phyloP scores from a whole-genome alignment of 1,284 basidiomycete species.

The Pseudozyma sp. region DNA sequence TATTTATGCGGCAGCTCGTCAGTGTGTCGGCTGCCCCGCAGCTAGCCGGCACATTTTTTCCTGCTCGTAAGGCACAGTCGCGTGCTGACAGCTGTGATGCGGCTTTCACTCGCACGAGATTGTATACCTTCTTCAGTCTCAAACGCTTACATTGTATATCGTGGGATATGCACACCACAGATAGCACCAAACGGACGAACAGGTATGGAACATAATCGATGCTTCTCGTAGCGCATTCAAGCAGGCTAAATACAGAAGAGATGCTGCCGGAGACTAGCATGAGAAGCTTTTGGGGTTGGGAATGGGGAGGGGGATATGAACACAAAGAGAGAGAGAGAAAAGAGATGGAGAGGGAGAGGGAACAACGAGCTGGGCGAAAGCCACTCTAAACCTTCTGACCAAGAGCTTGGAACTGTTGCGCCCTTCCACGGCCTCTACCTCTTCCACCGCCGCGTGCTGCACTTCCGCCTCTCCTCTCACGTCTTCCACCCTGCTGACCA shows the following conservation, averaged over 20 bases:
- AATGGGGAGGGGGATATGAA: slow-evolving; percentile 5
- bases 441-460: slow-evolving; percentile 60
- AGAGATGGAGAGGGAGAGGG: neutral
- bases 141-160: neutral
- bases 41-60: too few species aligned
- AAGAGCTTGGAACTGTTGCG: slow-evolving; percentile 62
- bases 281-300: slow-evolving; percentile 28
- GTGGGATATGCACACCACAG: neutral
- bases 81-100: neutral
- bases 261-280: neutral
- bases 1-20: slow-evolving; percentile 7
- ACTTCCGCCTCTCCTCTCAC: slow-evolving; percentile 60
- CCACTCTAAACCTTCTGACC: slow-evolving; percentile 56
- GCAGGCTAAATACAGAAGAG: slow-evolving; percentile 21
- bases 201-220: slow-evolving; percentile 4
- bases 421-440: slow-evolving; percentile 59
- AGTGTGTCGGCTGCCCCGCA: slow-evolving; percentile 1
- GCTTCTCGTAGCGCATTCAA: neutral
- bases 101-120: neutral
- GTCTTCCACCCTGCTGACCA: slow-evolving; percentile 47
- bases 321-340: slow-evolving; percentile 1
- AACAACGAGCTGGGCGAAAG: neutral
- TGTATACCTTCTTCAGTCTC: neutral
- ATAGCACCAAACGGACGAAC: neutral
- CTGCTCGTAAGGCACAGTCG: too few species aligned